Evolutionary conservation across 2,329 filamentous ascomycete genomes (phyloP), one percentile per base, ranked within the genome.

Genomic region (Paraphoma sp.): DNA sequence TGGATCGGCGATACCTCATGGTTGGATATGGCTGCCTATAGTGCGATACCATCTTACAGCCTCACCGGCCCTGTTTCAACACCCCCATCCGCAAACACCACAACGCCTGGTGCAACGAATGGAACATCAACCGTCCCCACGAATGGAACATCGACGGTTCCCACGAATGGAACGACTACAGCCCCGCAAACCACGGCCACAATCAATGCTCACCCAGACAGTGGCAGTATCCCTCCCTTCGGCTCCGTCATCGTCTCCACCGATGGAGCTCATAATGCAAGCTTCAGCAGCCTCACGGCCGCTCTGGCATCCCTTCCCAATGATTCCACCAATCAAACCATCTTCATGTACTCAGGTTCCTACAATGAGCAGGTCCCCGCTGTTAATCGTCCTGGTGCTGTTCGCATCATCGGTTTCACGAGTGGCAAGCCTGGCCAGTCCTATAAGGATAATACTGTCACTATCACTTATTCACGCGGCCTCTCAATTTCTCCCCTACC

Each of bases 321-420:
- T 2, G 75, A 78, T 17, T 64, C 64, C 28, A 65, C 72, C 0
- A 78, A 78, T 1, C 84, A 86, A 54, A 84, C 81, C 59, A 85
- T 89, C 71, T 89, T 88, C 75, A 82, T 89, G 68, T 72, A 84
- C 60, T 68, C 81, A 4, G 85, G 85, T 10, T 84, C 82, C 30
- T 87, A 88, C 76, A 75, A 73, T 3, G 85, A 87, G 67, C 85
- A 87, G 66, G 82, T 87, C 28, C 81, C 80, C 54, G 78, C 87
- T 29, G 72, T 80, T 4, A 62, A 76, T 1, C 78, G 82, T 42
- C 72, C 71, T 8, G 83, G 82, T 4, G 73, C 79, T 44, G 77
- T 87, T 29, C 83, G 80, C 52, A 81, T 86, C 57, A 84, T 84
- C 63, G 87, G 87, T 6, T 83, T 83, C 63, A 87, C 86, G 2